phyloP scores from a whole-genome alignment of 2,329 filamentous ascomycete species.

The Rhytidhysteron rufulum region DNA sequence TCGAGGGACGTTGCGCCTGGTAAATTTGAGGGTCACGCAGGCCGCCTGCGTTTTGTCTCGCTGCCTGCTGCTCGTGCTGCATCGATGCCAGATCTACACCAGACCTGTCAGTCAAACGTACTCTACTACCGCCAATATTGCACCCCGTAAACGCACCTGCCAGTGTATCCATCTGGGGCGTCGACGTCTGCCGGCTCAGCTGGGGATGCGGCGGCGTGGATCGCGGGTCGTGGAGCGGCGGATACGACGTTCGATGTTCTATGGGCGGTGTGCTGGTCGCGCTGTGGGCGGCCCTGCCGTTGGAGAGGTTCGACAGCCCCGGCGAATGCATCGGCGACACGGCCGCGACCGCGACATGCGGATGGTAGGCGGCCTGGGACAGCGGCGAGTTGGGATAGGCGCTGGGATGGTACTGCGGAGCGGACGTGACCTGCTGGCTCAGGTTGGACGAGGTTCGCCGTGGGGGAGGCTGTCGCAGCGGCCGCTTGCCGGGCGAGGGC shows the following conservation, averaged over 20 bases:
- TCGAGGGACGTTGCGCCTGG: conserved; percentile 30
- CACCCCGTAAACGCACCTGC: conserved; percentile 34
- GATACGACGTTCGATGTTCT: conserved; percentile 12
- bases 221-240: conserved; percentile 28
- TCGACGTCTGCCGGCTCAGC: conserved; percentile 40
- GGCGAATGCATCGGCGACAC: conserved; percentile 25
- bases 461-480: conserved; percentile 22
- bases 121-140: neutral
- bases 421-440: conserved; percentile 40
- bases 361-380: conserved; percentile 2
- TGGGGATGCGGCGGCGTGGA: conserved; percentile 29
- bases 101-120: neutral
- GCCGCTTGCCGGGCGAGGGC: conserved; percentile 27
- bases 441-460: conserved; percentile 40
- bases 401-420: conserved; percentile 16
- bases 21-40: conserved; percentile 15
- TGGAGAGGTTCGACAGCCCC: conserved; percentile 21
- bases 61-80: conserved; percentile 43
- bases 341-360: conserved; percentile 3
- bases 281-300: conserved; percentile 28
- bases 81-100: conserved; percentile 43
- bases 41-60: conserved; percentile 31
- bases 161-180: conserved; percentile 46
- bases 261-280: conserved; percentile 26
- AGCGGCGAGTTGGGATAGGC: conserved; percentile 1